These are phyloP conservation scores for Raddia distichophylla DNA, from an alignment of 176 grass and related monocot species.

Conservation along the genomic window DNA sequence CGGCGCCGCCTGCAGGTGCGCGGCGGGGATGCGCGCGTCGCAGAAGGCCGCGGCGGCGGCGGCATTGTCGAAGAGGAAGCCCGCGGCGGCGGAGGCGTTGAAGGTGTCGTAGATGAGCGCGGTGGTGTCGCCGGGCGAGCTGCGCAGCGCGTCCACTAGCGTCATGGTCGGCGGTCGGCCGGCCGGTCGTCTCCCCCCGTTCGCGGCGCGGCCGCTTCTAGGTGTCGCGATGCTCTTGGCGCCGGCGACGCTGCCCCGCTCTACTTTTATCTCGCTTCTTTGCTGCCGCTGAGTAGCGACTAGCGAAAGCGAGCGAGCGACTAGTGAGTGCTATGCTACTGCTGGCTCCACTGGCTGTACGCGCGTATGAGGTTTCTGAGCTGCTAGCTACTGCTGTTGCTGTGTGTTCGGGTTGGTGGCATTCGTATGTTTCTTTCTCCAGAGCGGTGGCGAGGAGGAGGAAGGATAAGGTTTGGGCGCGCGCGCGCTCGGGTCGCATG, in stretches of 20 bases:
- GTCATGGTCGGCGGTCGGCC: slow-evolving; percentile 45
- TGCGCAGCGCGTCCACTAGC: slow-evolving; percentile 51
- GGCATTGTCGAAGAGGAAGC: slow-evolving; percentile 58
- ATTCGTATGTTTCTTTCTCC: slow-evolving; percentile 41
- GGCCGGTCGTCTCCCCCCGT: not conserved
- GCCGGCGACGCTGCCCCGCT: not conserved
- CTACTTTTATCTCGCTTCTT: slow-evolving; percentile 41
- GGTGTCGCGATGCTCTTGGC: slow-evolving; percentile 55
- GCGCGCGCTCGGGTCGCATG: not conserved
- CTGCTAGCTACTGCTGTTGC: not conserved
- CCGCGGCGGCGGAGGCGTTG: slow-evolving; percentile 46
- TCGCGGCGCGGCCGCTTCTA: slow-evolving; percentile 18
- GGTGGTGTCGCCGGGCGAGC: slow-evolving; percentile 46
- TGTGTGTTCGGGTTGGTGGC: slow-evolving; percentile 38
- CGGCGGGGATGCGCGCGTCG: slow-evolving; percentile 28
- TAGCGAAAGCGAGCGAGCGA: no score
- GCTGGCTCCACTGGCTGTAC: not conserved
- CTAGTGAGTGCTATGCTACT: no score
- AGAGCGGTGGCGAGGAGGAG: not conserved
- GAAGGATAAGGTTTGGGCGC: slow-evolving; percentile 51
- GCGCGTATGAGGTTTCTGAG: slow-evolving; percentile 34
- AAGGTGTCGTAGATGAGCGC: slow-evolving; percentile 76
- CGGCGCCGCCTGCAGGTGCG: not conserved
- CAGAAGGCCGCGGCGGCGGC: slow-evolving; percentile 9
- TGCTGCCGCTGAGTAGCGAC: not conserved